phyloP scores from a whole-genome alignment of 2,329 filamentous ascomycete genomes.

The Trematosphaeria pertusa region DNA sequence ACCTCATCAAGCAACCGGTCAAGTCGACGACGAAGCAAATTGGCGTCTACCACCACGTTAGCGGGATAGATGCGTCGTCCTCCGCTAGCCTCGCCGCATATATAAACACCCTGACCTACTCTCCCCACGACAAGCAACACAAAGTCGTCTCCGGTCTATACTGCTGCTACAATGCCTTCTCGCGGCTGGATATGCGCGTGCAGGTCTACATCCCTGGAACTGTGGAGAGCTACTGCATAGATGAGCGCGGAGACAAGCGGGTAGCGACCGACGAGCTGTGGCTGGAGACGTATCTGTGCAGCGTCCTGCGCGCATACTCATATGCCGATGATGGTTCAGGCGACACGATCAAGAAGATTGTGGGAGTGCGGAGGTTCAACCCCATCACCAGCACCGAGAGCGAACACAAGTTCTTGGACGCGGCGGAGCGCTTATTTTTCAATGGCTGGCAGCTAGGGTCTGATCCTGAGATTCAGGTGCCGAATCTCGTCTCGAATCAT shows the following conservation, averaged over 20 bases:
- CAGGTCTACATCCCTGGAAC: constrained; percentile 96
- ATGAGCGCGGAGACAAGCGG: constrained; percentile 94
- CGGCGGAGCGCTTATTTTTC: constrained; percentile 94
- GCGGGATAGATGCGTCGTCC: constrained; percentile 94
- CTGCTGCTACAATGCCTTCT: constrained; percentile 99
- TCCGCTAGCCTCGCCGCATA: constrained; percentile 97
- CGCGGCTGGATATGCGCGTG: constrained; percentile 95
- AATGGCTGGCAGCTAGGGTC: constrained; percentile 95
- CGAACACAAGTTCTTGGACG: constrained; percentile 93
- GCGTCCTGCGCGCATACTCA: constrained; percentile 89
- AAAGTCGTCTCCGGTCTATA: constrained; percentile 96
- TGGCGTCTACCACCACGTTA: constrained; percentile 97
- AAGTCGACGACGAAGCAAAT: constrained; percentile 67
- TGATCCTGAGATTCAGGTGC: constrained; percentile 95
- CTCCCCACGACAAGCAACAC: constrained; percentile 79
- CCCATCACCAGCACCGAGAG: constrained; percentile 98
- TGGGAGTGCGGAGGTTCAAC: constrained; percentile 96
- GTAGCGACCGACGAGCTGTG: constrained; percentile 93
- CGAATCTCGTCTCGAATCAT: constrained; percentile 95
- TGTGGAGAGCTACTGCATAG: constrained; percentile 96
- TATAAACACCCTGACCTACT: constrained; percentile 96
- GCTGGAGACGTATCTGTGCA: constrained; percentile 97
- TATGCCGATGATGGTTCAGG: constrained; percentile 96
- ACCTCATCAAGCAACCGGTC: constrained; percentile 80
- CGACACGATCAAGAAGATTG: constrained; percentile 93